Evolutionary conservation across 306 rosid species (phyloP), one percentile per base, ranked within the genome.

Genomic region (Fagus sylvatica): DNA sequence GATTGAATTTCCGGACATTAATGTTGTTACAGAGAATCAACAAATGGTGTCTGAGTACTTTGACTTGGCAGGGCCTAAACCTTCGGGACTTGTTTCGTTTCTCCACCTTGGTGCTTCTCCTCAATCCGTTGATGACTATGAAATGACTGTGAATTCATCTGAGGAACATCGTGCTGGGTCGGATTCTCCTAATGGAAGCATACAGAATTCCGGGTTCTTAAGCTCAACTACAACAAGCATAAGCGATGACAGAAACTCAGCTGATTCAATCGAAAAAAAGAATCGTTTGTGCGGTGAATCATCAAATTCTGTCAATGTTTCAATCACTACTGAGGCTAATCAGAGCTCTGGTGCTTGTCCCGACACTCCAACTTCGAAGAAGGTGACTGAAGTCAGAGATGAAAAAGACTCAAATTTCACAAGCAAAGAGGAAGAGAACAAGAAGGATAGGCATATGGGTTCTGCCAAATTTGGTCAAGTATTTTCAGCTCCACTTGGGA

Each of bases 21-120:
- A 80, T 79, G 85, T 82, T 49, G 93, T 79, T 22, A 90, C 79
- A 66, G 93, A 90, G 88, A 94, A 90, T 36, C 97, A 92, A 57
- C 82, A 88, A 74, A 92, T 95, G 98, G 97, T 89, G 41, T 83
- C 92, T 2, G 89, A 95, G 88, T 95, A 90, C 75, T 95, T 95
- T 80, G 84, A 82, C 66, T 72, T 83, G 76, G 79, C 83, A 41
- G 11, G 76, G 56, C 85, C 86, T 43, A 80, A 70, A 22, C 79
- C 85, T 32, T 68, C 89, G 19, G 88, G 83, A 28, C 65, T 86
- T 53, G 79, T 90, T 32, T 90, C 98, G 54, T 94, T 94, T 85
- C 91, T 94, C 59, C 91, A 78, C 76, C 97, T 94, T 3, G 91
- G 94, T 55, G 82, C 90, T 16, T 78, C 91, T 46, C 87, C 89